Conservation (phyloP, 2,329 filamentous ascomycete species). For the Albifimbria verrucaria region DNA sequence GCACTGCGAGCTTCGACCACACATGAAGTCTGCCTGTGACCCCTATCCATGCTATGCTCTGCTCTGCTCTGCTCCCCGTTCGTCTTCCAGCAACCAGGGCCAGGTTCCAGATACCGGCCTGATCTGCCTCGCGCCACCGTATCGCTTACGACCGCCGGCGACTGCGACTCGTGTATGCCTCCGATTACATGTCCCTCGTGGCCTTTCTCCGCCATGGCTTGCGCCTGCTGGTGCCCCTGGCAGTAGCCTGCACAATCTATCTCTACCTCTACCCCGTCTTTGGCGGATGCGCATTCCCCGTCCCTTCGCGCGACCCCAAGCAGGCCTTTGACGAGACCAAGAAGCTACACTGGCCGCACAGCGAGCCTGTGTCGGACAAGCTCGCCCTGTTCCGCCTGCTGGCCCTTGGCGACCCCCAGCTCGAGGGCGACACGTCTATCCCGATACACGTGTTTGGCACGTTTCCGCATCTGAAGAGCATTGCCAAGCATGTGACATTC, state of each 20-base stretch:
- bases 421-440: constrained; percentile 88
- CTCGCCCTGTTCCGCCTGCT: constrained; percentile 80
- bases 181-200: constrained; percentile 50
- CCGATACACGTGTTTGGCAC: constrained; percentile 52
- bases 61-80: too few species aligned
- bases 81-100: not conserved
- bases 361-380: constrained; percentile 14
- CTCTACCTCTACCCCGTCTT: constrained; percentile 87
- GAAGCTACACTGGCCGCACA: constrained; percentile 38
- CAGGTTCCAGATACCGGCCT: not conserved
- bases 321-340: constrained; percentile 34
- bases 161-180: constrained; percentile 21
- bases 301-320: constrained; percentile 33
- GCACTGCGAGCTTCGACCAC: too few species aligned
- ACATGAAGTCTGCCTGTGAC: too few species aligned
- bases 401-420: constrained; percentile 84
- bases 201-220: constrained; percentile 54
- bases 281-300: constrained; percentile 75
- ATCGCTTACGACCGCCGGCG: not conserved
- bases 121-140: not conserved
- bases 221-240: constrained; percentile 56
- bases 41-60: too few species aligned
- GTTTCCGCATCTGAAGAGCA: constrained; percentile 51
- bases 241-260: constrained; percentile 68
- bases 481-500: constrained; percentile 45